Percentiles rank a stretch among this genome's conserved stretches.
Evolutionary conservation across 495 filamentous ascomycete species (phyloP).

Genomic region (Schizothecium vesticola): DNA sequence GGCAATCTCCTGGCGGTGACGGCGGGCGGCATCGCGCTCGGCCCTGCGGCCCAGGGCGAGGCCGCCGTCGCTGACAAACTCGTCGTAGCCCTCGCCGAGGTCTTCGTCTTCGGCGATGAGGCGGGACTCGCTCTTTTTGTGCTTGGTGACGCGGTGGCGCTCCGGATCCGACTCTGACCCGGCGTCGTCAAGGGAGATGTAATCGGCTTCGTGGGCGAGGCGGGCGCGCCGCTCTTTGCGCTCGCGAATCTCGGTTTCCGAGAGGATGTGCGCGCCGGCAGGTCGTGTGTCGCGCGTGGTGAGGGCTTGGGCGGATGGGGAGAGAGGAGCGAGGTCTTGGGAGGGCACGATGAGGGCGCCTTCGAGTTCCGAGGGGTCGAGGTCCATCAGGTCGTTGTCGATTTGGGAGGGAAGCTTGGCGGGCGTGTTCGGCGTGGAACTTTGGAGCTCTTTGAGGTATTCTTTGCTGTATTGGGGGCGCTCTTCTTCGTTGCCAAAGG

Average conservation of each 20-base stretch:
- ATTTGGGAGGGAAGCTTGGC: slow-evolving; percentile 45
- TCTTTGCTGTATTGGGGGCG: slow-evolving; percentile 81
- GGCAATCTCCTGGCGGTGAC: slow-evolving; percentile 69
- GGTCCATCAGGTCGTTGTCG: slow-evolving; percentile 34
- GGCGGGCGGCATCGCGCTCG: slow-evolving; percentile 64
- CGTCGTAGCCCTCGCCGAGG: slow-evolving; percentile 90
- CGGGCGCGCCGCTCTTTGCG: slow-evolving; percentile 85
- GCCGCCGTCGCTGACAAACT: slow-evolving; percentile 79
- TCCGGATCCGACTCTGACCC: slow-evolving; percentile 40
- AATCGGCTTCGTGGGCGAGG: slow-evolving; percentile 70
- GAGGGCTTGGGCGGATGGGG: slow-evolving; percentile 7
- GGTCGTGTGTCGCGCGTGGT: not conserved
- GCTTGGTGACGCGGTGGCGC: slow-evolving; percentile 35
- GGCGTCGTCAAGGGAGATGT: slow-evolving; percentile 63
- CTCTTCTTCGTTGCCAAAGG: slow-evolving; percentile 54
- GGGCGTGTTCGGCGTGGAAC: slow-evolving; percentile 74
- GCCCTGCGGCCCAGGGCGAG: slow-evolving; percentile 75
- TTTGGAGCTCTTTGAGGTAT: slow-evolving; percentile 76
- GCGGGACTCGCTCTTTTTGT: slow-evolving; percentile 61
- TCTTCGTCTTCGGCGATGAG: slow-evolving; percentile 85
- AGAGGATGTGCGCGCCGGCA: slow-evolving; percentile 49
- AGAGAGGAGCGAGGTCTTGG: slow-evolving; percentile 17
- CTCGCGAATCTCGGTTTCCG: slow-evolving; percentile 82
- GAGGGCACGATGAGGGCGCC: slow-evolving; percentile 59
- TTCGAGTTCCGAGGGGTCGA: slow-evolving; percentile 52